phyloP scores from a whole-genome alignment of 495 filamentous ascomycete species.

The Tricharina praecox region DNA sequence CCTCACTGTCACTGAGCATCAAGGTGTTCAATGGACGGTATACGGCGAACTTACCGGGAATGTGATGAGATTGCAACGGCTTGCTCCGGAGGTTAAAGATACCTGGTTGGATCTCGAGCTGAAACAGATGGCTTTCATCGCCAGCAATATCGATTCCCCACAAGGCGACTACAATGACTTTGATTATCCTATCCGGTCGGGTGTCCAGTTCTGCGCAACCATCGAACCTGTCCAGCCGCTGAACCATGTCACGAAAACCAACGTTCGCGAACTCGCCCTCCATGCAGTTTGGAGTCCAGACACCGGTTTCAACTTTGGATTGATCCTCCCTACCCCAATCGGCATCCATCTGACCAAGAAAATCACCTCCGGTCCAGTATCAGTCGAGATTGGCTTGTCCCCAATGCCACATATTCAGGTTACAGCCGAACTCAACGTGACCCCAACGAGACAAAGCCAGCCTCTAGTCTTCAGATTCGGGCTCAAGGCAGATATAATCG shows the following conservation, averaged over 20 bases:
- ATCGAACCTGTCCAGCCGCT: conserved; percentile 9
- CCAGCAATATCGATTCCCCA: conserved; percentile 9
- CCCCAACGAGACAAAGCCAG: conserved; percentile 9
- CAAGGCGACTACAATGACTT: conserved; percentile 11
- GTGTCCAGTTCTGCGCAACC: conserved; percentile 16
- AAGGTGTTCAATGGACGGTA: conserved; percentile 9
- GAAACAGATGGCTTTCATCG: conserved; percentile 14
- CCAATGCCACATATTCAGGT: conserved; percentile 10
- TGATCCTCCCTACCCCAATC: conserved; percentile 15
- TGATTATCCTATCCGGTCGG: conserved; percentile 14
- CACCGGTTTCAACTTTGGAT: conserved; percentile 13
- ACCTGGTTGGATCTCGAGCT: conserved; percentile 15
- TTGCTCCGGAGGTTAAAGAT: conserved; percentile 11
- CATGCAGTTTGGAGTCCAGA: conserved; percentile 8
- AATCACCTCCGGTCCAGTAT: conserved; percentile 12
- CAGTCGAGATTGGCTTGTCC: conserved; percentile 9
- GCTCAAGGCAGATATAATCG: conserved; percentile 11
- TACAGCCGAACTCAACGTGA: conserved; percentile 9
- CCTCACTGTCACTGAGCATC: conserved; percentile 7
- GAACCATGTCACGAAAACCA: conserved; percentile 8
- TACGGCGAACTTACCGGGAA: conserved; percentile 13
- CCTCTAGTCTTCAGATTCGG: conserved; percentile 17
- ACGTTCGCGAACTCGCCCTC: conserved; percentile 9
- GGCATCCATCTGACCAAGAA: background rate
- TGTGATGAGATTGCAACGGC: conserved; percentile 1